These are phyloP conservation scores for Plasmodium chabaudi DNA, from an alignment of 169 alveolate species.

Conservation along the genomic window DNA sequence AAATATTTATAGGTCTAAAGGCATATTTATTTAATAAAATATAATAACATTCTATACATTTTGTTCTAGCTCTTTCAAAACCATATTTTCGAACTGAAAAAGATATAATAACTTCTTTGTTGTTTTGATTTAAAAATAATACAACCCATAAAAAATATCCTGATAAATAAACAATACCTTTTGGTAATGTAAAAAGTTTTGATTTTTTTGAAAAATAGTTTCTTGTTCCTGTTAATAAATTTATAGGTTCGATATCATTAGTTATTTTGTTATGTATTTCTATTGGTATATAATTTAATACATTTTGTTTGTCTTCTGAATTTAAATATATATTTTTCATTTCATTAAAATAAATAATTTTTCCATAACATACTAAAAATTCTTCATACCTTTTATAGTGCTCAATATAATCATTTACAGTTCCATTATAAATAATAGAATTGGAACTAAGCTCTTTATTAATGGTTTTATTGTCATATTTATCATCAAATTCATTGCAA, in stretches of 20 bases:
- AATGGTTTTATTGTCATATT: too few species aligned
- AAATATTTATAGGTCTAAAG: slow-evolving; percentile 41
- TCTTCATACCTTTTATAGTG: slow-evolving; percentile 69
- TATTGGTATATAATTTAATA: slow-evolving; percentile 44
- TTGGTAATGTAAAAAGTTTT: slow-evolving; percentile 48
- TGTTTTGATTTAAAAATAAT: slow-evolving; percentile 32
- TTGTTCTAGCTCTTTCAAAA: slow-evolving; percentile 39
- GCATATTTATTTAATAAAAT: slow-evolving; percentile 34
- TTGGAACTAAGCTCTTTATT: not conserved
- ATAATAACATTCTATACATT: slow-evolving; percentile 64
- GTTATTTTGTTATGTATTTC: slow-evolving; percentile 32
- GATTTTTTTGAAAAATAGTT: slow-evolving; percentile 72
- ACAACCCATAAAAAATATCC: slow-evolving; percentile 75
- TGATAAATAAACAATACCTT: slow-evolving; percentile 65
- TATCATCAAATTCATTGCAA: too few species aligned
- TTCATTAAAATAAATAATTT: slow-evolving; percentile 64
- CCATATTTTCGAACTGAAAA: slow-evolving; percentile 70
- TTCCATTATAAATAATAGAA: not conserved
- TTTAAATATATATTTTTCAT: slow-evolving; percentile 26
- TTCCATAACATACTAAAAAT: slow-evolving; percentile 72
- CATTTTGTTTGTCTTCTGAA: slow-evolving; percentile 27
- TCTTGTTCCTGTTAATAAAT: slow-evolving; percentile 55
- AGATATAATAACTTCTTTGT: slow-evolving; percentile 46
- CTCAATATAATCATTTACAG: slow-evolving; percentile 38
- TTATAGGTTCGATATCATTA: slow-evolving; percentile 57